A percentile compares a stretch with the other conserved stretches of the same genome.
phyloP scores from a whole-genome alignment of 208 protist genomes.

The Wallacemonas sp. region DNA sequence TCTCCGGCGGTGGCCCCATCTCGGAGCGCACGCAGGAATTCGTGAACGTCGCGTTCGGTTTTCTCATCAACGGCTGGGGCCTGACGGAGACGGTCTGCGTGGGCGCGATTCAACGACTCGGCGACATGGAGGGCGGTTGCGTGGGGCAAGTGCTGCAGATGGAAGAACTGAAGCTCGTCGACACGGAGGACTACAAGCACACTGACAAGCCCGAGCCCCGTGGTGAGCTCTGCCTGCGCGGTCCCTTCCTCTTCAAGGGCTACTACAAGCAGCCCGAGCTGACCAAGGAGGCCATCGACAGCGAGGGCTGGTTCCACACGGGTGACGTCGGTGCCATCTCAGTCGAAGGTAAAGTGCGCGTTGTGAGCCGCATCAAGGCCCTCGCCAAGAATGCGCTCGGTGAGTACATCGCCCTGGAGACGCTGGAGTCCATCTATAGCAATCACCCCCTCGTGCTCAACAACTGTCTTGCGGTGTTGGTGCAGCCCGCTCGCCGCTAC shows the following conservation, averaged over 20 bases:
- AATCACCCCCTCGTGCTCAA: constrained; percentile 31
- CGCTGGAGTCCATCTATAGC: constrained; percentile 49
- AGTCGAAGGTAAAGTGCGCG: constrained; percentile 38
- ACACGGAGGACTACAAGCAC: constrained; percentile 82
- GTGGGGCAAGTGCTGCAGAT: constrained; percentile 65
- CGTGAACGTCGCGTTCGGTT: constrained; percentile 76
- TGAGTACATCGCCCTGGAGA: constrained; percentile 84
- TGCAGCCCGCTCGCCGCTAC: constrained; percentile 45
- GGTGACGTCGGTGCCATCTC: constrained; percentile 62
- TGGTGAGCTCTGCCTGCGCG: constrained; percentile 62
- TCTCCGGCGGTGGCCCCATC: constrained; percentile 81
- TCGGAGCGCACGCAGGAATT: constrained; percentile 76
- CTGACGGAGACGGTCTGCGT: constrained; percentile 84
- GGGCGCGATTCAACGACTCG: constrained; percentile 49
- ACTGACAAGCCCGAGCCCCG: constrained; percentile 54
- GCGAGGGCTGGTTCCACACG: constrained; percentile 73
- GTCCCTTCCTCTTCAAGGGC: constrained; percentile 53
- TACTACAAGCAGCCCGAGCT: constrained; percentile 74
- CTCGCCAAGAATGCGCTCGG: constrained; percentile 77
- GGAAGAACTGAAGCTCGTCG: constrained; percentile 88
- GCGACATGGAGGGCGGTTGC: constrained; percentile 45
- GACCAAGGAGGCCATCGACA: constrained; percentile 54
- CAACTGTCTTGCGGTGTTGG: constrained; percentile 46
- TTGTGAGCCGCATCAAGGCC: constrained; percentile 80
- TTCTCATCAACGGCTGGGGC: constrained; percentile 82